Conservation (phyloP, 257 asterid genomes). For the Lycium barbarum region DNA sequence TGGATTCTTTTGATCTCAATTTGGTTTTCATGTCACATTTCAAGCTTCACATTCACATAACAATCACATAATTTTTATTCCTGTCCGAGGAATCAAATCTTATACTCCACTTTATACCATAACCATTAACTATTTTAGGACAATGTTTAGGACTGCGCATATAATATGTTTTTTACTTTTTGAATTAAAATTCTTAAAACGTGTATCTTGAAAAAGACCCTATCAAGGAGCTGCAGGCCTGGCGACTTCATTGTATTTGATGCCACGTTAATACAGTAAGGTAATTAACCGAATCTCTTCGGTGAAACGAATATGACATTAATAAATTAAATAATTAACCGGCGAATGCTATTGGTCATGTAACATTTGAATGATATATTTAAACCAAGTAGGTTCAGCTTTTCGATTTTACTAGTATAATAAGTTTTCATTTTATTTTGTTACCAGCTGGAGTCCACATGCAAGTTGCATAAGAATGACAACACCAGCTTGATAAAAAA, state of each 20-base stretch:
- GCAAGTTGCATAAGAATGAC: neutral
- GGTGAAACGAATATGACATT: neutral
- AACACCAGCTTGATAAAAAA: neutral
- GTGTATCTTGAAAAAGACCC: neutral
- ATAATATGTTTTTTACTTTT: neutral
- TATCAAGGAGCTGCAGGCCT: neutral
- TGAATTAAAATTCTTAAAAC: neutral
- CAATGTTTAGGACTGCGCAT: neutral
- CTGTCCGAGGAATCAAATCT: neutral
- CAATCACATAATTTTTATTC: neutral
- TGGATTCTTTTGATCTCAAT: too few species aligned
- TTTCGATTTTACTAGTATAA: neutral
- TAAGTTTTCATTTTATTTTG: too few species aligned
- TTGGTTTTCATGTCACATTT: too few species aligned
- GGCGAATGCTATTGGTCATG: neutral
- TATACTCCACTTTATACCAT: neutral
- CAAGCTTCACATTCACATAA: neutral
- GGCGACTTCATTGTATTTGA: neutral
- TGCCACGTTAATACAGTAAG: neutral
- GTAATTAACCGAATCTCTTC: neutral
- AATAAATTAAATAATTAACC: neutral
- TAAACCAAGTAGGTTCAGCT: neutral
- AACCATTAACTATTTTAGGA: neutral
- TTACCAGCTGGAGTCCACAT: too few species aligned
- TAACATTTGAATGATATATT: neutral